phyloP scores from a whole-genome alignment of 805 yeast species.

The Sugiyamaella valdiviana region DNA sequence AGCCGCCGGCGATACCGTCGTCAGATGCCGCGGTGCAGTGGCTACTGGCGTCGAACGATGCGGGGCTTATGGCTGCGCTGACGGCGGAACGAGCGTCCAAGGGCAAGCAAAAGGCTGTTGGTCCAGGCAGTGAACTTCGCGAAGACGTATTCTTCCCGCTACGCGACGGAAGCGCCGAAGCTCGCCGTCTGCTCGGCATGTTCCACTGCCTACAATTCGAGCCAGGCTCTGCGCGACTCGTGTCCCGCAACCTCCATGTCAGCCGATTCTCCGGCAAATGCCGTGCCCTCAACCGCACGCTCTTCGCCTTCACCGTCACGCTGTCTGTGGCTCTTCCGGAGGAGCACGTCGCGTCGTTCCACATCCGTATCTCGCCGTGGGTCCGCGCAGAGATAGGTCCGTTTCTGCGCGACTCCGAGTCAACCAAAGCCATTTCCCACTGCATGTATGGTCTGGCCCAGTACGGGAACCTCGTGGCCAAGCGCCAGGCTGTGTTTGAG shows the following conservation, averaged over 20 bases:
- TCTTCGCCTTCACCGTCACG: slow-evolving; percentile 7
- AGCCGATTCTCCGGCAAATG: slow-evolving; percentile 9
- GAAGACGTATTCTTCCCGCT: slow-evolving; percentile 12
- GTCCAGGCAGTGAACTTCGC: neutral
- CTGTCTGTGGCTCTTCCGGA: slow-evolving; percentile 2
- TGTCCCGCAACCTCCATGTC: slow-evolving; percentile 1
- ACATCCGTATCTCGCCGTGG: slow-evolving; percentile 8
- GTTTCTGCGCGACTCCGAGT: slow-evolving; percentile 3
- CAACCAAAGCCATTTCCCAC: slow-evolving; percentile 1
- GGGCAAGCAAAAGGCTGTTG: neutral
- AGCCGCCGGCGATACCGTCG: neutral
- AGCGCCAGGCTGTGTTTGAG: slow-evolving; percentile 13
- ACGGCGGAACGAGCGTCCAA: neutral
- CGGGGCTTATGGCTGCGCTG: neutral
- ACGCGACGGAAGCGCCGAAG: slow-evolving; percentile 5
- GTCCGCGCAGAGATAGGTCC: slow-evolving; percentile 12
- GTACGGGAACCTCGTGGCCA: slow-evolving; percentile 12
- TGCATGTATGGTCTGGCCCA: slow-evolving; percentile 18
- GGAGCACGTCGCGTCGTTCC: slow-evolving; percentile 3
- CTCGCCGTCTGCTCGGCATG: slow-evolving; percentile 3
- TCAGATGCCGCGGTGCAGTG: slow-evolving; percentile 1
- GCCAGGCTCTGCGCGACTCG: neutral
- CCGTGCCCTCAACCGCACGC: neutral
- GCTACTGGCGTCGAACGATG: slow-evolving; percentile 9
- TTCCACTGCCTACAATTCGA: slow-evolving; percentile 8